Evolutionary conservation across 805 yeast species (phyloP), one percentile per base, ranked within the genome.

Genomic region (Candida ponderosae): DNA sequence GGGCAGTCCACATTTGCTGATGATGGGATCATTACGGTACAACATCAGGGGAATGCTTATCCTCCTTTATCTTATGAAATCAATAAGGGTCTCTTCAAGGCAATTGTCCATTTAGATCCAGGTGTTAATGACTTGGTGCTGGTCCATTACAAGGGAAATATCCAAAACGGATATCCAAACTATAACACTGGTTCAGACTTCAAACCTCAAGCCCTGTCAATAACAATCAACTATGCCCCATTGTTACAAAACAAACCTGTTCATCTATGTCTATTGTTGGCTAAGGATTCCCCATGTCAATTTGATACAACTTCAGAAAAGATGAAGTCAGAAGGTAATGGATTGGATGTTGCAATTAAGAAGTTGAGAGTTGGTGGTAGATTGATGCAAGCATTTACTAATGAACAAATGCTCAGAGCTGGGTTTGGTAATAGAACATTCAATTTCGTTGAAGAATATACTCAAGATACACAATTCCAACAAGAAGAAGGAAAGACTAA

Each of bases 381-480:
- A 47, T 58, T 89, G 58, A 85, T 86, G 95, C 90, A 86, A 50
- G 94, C 96, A 1, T 88, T 73, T 57, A 89, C 97, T 0, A 79
- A 77, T 48, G 97, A 89, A 47, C 96, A 88, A 53, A 86, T 90
- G 95, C 57, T 76, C 37, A 63, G 80, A 29, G 71, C 75, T 33
- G 89, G 93, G 0, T 74, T 85, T 52, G 94, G 96, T 10, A 74
- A 79, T 45, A 65, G 97, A 42, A 68, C 83, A 4, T 87, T 87
- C 59, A 75, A 76, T 42, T 82, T 87, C 45, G 78, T 68, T 2
- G 95, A 89, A 48, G 84, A 76, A 45, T 72, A 68, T 43, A 56
- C 68, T 4, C 57, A 59, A 14, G 76, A 76, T 38, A 74, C 90
- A 0, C 60, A 75, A 4, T 70, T 76, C 26, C 51, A 50, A 26